A percentile compares a stretch with the other conserved stretches of the same genome.
Conservation (phyloP, 1,139 yeast genomes). For the Lodderomyces beijingensis region DNA sequence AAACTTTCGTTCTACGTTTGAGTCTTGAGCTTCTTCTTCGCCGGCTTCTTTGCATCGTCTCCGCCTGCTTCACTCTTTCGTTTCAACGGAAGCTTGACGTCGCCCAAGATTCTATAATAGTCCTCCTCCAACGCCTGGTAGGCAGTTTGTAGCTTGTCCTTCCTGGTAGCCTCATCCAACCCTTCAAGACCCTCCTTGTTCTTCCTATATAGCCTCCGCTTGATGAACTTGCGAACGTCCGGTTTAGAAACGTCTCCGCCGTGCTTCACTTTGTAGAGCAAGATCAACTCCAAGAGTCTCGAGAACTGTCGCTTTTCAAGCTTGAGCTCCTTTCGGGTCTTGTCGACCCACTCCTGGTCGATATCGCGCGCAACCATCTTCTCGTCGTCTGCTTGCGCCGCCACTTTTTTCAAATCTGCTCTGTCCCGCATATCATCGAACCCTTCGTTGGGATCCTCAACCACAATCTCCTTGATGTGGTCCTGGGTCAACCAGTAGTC, state of each 20-base stretch:
- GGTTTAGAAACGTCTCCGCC: conserved; percentile 26
- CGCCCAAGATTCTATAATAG: conserved; percentile 52
- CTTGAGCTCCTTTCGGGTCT: conserved; percentile 42
- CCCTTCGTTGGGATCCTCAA: conserved; percentile 92
- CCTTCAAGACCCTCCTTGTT: conserved; percentile 74
- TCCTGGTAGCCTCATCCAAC: conserved; percentile 56
- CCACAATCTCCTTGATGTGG: conserved; percentile 68
- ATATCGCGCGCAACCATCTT: conserved; percentile 21
- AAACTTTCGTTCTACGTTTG: background rate
- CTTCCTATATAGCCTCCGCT: conserved; percentile 66
- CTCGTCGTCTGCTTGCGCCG: conserved; percentile 15
- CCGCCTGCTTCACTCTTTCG: conserved; percentile 6
- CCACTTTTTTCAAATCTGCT: conserved; percentile 61
- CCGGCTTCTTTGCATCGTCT: no score
- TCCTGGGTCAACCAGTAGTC: conserved; percentile 52
- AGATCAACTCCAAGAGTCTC: conserved; percentile 71
- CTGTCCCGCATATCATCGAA: conserved; percentile 90
- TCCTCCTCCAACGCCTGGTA: conserved; percentile 66
- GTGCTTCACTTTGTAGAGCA: conserved; percentile 43
- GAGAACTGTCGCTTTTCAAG: conserved; percentile 76
- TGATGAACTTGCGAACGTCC: conserved; percentile 58
- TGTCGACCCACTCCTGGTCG: conserved; percentile 42
- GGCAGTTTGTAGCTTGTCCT: conserved; percentile 73
- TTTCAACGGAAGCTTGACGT: conserved; percentile 22
- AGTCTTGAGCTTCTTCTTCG: no score